A percentile compares a stretch with the other conserved stretches of the same genome.
Conservation (phyloP, 1,139 yeast species). For the Hanseniaspora uvarum region DNA sequence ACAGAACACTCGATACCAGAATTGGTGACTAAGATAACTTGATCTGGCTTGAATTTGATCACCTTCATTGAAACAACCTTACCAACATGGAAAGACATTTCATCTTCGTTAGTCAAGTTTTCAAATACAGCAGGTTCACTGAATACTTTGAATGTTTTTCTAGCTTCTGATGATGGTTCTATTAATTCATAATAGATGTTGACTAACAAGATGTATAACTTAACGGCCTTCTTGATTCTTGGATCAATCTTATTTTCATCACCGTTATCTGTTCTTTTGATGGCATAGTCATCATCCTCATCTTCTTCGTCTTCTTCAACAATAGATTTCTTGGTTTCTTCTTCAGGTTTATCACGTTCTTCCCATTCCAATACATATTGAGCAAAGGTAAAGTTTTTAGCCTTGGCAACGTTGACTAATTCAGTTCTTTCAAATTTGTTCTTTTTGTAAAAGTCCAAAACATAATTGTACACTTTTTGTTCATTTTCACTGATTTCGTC, state of each 20-base stretch:
- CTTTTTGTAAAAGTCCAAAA: constrained; percentile 13
- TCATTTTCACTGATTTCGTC: constrained; percentile 16
- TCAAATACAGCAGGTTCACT: constrained; percentile 68
- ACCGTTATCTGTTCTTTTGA: not conserved
- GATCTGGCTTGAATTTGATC: constrained; percentile 35
- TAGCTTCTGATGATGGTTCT: constrained; percentile 74
- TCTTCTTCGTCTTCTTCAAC: constrained; percentile 8
- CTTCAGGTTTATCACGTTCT: constrained; percentile 8
- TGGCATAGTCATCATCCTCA: constrained; percentile 12
- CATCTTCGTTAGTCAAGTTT: constrained; percentile 80
- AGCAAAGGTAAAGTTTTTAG: constrained; percentile 16
- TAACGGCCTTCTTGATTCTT: constrained; percentile 77
- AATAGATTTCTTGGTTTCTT: not conserved
- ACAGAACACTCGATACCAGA: constrained; percentile 64
- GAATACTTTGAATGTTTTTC: constrained; percentile 61
- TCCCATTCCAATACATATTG: constrained; percentile 17
- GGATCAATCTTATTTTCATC: constrained; percentile 50
- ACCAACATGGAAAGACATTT: constrained; percentile 56
- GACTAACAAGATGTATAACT: constrained; percentile 29
- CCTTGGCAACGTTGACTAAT: constrained; percentile 14
- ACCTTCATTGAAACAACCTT: constrained; percentile 66
- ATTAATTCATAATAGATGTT: constrained; percentile 83
- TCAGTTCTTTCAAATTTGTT: constrained; percentile 14
- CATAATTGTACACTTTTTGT: constrained; percentile 12
- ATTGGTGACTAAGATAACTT: constrained; percentile 54